Conservation (phyloP, 768 basidiomycete species). For the Amanita polypyramis region DNA sequence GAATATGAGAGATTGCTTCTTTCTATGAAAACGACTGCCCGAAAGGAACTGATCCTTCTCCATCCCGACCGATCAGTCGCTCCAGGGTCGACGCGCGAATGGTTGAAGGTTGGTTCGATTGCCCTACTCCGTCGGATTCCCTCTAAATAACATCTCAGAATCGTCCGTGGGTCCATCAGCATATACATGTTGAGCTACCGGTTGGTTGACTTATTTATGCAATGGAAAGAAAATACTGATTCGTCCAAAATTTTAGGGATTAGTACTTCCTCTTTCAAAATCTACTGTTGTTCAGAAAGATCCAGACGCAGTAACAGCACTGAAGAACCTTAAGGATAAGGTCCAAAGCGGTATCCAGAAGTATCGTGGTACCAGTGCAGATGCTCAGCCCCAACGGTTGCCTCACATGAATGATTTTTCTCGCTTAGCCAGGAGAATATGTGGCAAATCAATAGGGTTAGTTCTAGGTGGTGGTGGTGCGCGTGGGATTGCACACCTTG, state of each 20-base stretch:
- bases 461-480: constrained; percentile 98
- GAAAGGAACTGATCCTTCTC: constrained; percentile 90
- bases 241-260: constrained; percentile 44
- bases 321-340: constrained; percentile 88
- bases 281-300: constrained; percentile 52
- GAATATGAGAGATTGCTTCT: constrained; percentile 91
- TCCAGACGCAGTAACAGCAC: constrained; percentile 77
- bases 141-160: constrained; percentile 35
- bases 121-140: background rate
- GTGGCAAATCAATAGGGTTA: constrained; percentile 87
- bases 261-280: constrained; percentile 58
- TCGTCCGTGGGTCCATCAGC: constrained; percentile 93
- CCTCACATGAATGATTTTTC: constrained; percentile 88
- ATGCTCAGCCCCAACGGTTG: constrained; percentile 63
- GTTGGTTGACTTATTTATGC: constrained; percentile 28
- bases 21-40: constrained; percentile 96
- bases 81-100: constrained; percentile 89
- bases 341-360: constrained; percentile 85
- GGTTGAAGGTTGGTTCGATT: constrained; percentile 65
- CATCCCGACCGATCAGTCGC: constrained; percentile 85
- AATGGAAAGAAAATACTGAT: constrained; percentile 3
- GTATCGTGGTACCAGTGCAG: constrained; percentile 59
- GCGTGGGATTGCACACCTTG: constrained; percentile 46
- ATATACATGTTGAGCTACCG: constrained; percentile 88
- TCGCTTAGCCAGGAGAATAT: constrained; percentile 80